phyloP scores from a whole-genome alignment of 352 stramenopile genomes.

The Globisporangium abappressorium region DNA sequence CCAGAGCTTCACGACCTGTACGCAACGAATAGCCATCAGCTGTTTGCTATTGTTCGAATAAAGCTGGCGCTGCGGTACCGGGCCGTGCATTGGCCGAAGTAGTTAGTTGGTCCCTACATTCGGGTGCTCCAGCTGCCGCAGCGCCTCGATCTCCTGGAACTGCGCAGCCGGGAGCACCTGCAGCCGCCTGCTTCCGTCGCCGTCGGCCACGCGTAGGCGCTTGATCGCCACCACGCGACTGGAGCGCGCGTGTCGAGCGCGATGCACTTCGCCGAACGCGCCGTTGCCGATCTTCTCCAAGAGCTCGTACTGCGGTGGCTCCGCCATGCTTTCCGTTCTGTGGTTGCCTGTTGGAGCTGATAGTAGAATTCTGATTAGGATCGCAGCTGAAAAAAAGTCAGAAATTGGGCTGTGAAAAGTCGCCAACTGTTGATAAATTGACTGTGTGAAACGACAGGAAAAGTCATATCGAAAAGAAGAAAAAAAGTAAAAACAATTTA shows the following conservation, averaged over 20 bases:
- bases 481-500: background rate
- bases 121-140: slow-evolving; percentile 68
- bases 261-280: slow-evolving; percentile 68
- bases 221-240: slow-evolving; percentile 57
- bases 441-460: background rate
- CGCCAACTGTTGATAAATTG: background rate
- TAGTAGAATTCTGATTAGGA: background rate
- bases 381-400: background rate
- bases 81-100: background rate
- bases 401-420: background rate
- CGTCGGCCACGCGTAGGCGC: slow-evolving; percentile 45
- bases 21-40: background rate
- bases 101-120: slow-evolving; percentile 31
- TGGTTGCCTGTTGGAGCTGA: background rate
- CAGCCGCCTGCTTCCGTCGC: slow-evolving; percentile 43
- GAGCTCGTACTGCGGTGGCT: slow-evolving; percentile 47
- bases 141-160: slow-evolving; percentile 75
- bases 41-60: background rate
- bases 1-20: slow-evolving; percentile 60
- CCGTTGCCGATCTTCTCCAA: slow-evolving; percentile 65
- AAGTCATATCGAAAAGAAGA: background rate
- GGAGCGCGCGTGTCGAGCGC: slow-evolving; percentile 36
- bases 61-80: background rate
- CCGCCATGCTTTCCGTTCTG: background rate
- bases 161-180: slow-evolving; percentile 45